Conservation (phyloP, 2,329 filamentous ascomycete genomes). For the Thielaviopsis musarum region DNA sequence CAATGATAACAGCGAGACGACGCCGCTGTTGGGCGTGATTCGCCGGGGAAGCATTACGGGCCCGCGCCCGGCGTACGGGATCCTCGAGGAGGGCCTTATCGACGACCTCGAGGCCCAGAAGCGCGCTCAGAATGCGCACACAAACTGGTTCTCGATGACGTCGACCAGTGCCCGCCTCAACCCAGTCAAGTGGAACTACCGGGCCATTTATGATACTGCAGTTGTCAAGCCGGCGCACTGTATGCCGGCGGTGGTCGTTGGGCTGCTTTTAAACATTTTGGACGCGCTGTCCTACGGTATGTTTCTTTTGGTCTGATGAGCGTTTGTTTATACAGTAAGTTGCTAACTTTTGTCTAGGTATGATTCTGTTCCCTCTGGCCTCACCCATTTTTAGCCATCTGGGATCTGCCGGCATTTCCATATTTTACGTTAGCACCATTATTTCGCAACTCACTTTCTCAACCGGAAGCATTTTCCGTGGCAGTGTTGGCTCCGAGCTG, state of each 20-base stretch:
- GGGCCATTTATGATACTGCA: constrained; percentile 43
- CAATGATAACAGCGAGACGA: constrained; percentile 9
- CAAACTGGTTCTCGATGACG: constrained; percentile 1
- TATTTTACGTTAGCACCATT: constrained; percentile 97
- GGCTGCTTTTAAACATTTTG: constrained; percentile 76
- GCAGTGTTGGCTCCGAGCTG: constrained; percentile 88
- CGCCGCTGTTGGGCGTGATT: constrained; percentile 16
- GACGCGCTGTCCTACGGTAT: constrained; percentile 85
- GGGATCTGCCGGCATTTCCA: constrained; percentile 87
- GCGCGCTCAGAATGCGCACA: not conserved
- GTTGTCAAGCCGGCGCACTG: constrained; percentile 53
- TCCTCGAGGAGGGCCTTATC: not conserved
- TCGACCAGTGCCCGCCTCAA: constrained; percentile 21
- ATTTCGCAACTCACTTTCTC: constrained; percentile 86
- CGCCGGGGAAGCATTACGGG: constrained; percentile 1
- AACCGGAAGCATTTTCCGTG: constrained; percentile 69
- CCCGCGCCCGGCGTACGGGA: not conserved
- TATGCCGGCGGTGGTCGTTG: constrained; percentile 74
- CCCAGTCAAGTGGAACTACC: constrained; percentile 57
- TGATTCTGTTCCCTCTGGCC: constrained; percentile 89
- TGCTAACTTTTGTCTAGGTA: constrained; percentile 31
- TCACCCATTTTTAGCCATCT: constrained; percentile 71
- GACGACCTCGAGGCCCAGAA: constrained; percentile 14
- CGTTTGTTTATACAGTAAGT: constrained; percentile 10
- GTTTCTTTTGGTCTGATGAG: constrained; percentile 13